Evolutionary conservation across 2,329 filamentous ascomycete species (phyloP).

Genomic region (Trichocomaceae sp.): DNA sequence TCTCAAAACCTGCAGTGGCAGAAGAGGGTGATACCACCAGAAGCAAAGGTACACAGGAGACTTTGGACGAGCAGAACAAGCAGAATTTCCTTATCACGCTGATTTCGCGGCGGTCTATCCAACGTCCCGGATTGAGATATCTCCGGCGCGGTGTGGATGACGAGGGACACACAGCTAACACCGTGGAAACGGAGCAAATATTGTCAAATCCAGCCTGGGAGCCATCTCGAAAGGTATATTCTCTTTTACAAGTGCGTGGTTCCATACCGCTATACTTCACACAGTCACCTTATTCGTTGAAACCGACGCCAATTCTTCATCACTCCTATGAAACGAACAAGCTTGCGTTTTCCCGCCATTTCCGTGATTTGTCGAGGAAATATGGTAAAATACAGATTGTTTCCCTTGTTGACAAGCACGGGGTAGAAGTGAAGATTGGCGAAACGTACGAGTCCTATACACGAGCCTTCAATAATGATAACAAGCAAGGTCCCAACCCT

Average conservation of each 20-base stretch:
- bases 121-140: conserved; percentile 83
- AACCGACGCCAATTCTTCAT: conserved; percentile 74
- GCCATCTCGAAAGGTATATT: conserved; percentile 58
- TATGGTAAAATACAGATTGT: conserved; percentile 76
- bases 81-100: conserved; percentile 71
- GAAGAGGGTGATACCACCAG: conserved; percentile 32
- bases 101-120: conserved; percentile 80
- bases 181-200: conserved; percentile 92
- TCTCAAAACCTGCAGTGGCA: conserved; percentile 16
- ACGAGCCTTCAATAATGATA: conserved; percentile 63
- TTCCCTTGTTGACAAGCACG: conserved; percentile 83
- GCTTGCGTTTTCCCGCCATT: conserved; percentile 71
- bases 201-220: conserved; percentile 66
- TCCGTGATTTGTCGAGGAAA: conserved; percentile 58
- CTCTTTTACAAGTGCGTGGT: conserved; percentile 79
- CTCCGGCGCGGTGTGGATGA: conserved; percentile 86
- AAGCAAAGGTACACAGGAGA: conserved; percentile 35
- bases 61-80: conserved; percentile 22
- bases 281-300: conserved; percentile 87
- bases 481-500: conserved; percentile 45
- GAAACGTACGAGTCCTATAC: conserved; percentile 67
- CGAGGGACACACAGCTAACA: conserved; percentile 79
- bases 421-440: conserved; percentile 72
- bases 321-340: conserved; percentile 76
- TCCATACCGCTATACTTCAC: conserved; percentile 95